These are phyloP conservation scores for Annulohypoxylon bovei DNA, from an alignment of 495 filamentous ascomycete species.

Conservation along the genomic window DNA sequence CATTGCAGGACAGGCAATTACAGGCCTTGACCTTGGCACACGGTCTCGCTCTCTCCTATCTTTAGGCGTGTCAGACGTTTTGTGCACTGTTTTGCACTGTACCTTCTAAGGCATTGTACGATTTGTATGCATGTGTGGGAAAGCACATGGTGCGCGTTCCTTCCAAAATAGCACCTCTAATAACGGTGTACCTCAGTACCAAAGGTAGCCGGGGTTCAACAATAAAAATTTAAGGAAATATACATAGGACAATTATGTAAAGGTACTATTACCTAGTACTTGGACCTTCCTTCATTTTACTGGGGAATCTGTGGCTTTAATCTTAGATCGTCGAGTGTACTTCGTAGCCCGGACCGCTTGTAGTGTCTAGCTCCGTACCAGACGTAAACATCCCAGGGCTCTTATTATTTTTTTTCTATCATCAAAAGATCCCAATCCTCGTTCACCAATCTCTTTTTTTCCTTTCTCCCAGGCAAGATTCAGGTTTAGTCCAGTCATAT, in stretches of 20 bases:
- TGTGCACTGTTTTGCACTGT: slow-evolving; percentile 22
- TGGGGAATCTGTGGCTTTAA: slow-evolving; percentile 44
- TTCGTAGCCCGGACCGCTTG: slow-evolving; percentile 33
- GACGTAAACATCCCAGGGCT: slow-evolving; percentile 39
- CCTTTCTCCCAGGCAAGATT: slow-evolving; percentile 27
- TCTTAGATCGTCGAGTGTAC: slow-evolving; percentile 38
- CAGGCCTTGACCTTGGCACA: slow-evolving; percentile 32
- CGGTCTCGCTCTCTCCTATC: slow-evolving; percentile 13
- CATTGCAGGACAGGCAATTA: slow-evolving; percentile 40
- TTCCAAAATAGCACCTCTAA: slow-evolving; percentile 19
- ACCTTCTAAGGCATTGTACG: background rate
- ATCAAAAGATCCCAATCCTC: slow-evolving; percentile 40
- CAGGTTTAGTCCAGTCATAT: slow-evolving; percentile 40
- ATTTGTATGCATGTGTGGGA: background rate
- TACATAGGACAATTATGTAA: slow-evolving; percentile 2
- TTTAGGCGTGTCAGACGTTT: slow-evolving; percentile 16
- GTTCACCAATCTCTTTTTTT: slow-evolving; percentile 37
- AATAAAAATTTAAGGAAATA: background rate
- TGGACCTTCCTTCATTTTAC: slow-evolving; percentile 28
- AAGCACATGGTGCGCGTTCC: slow-evolving; percentile 25
- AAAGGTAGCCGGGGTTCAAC: background rate
- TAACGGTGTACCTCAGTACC: background rate
- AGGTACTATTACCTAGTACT: background rate
- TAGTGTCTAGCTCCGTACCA: slow-evolving; percentile 40
- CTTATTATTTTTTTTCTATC: slow-evolving; percentile 26